Evolutionary conservation across 2,329 filamentous ascomycete species (phyloP).

Genomic region (Aspergillus glaucus): DNA sequence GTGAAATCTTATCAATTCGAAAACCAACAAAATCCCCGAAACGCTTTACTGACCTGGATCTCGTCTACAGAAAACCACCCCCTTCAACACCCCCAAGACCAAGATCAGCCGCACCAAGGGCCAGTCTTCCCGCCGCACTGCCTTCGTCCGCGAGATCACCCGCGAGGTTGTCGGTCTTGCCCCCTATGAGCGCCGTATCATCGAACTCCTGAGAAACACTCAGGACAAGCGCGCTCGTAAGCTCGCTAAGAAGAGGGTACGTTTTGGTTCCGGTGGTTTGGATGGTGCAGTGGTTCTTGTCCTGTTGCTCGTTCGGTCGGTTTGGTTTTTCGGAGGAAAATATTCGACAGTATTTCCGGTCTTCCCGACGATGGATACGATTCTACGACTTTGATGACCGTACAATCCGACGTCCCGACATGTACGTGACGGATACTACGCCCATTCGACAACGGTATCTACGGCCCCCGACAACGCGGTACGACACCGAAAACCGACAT

Average conservation of each 20-base stretch:
- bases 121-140: slow-evolving; percentile 91
- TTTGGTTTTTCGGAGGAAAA: background rate
- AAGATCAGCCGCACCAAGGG: slow-evolving; percentile 85
- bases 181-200: slow-evolving; percentile 96
- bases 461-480: background rate
- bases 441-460: background rate
- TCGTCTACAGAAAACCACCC: slow-evolving; percentile 66
- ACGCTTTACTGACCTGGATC: background rate
- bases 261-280: slow-evolving; percentile 33
- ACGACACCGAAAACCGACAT: background rate
- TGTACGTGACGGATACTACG: background rate
- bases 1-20: background rate
- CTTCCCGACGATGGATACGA: too few species aligned
- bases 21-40: background rate
- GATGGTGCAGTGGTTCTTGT: background rate
- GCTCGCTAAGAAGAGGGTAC: slow-evolving; percentile 97
- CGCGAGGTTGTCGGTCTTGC: slow-evolving; percentile 96
- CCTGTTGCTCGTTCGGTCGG: slow-evolving; percentile 1
- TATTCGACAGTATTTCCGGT: too few species aligned
- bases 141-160: slow-evolving; percentile 94
- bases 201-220: slow-evolving; percentile 97
- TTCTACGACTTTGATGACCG: too few species aligned
- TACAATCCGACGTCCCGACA: too few species aligned
- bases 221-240: slow-evolving; percentile 99
- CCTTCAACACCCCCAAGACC: slow-evolving; percentile 65